phyloP scores from a whole-genome alignment of 495 filamentous ascomycete genomes.

The Aspergillus nidulans region DNA sequence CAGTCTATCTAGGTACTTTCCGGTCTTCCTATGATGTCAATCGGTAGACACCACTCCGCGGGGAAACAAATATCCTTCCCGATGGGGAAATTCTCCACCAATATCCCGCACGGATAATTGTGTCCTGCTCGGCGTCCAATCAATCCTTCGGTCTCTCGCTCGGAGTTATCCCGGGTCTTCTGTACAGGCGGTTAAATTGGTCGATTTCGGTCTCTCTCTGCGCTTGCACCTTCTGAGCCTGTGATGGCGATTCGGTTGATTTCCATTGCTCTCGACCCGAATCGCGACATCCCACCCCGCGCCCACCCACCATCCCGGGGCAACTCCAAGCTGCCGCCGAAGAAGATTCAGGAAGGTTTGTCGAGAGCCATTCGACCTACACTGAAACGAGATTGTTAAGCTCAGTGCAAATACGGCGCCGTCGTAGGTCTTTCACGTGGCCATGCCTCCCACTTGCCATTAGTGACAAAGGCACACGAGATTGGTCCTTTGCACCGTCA shows the following conservation, averaged over 20 bases:
- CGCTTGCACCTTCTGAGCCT: neutral
- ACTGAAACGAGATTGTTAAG: neutral
- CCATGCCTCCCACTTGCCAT: neutral
- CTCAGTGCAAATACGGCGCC: too few species aligned
- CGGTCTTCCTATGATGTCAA: slow-evolving; percentile 7
- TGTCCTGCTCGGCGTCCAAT: neutral
- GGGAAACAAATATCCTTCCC: neutral
- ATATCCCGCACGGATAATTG: slow-evolving; percentile 8
- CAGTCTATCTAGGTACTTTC: neutral
- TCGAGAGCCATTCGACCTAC: neutral
- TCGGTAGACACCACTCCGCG: slow-evolving; percentile 13
- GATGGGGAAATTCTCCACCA: slow-evolving; percentile 6
- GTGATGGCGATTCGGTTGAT: slow-evolving; percentile 3
- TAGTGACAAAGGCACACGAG: too few species aligned
- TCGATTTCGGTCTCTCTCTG: neutral
- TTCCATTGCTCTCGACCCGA: neutral
- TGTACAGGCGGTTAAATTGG: slow-evolving; percentile 25
- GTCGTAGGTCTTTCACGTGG: too few species aligned
- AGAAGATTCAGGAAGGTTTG: neutral
- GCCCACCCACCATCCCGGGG: neutral
- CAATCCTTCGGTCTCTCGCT: slow-evolving; percentile 6
- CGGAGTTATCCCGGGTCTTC: neutral
- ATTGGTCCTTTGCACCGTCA: too few species aligned
- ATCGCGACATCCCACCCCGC: neutral
- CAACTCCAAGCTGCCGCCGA: neutral